Percentiles rank a stretch among this genome's conserved stretches.
phyloP scores from a whole-genome alignment of 2,329 filamentous ascomycete genomes.

The Ophiostoma montium region DNA sequence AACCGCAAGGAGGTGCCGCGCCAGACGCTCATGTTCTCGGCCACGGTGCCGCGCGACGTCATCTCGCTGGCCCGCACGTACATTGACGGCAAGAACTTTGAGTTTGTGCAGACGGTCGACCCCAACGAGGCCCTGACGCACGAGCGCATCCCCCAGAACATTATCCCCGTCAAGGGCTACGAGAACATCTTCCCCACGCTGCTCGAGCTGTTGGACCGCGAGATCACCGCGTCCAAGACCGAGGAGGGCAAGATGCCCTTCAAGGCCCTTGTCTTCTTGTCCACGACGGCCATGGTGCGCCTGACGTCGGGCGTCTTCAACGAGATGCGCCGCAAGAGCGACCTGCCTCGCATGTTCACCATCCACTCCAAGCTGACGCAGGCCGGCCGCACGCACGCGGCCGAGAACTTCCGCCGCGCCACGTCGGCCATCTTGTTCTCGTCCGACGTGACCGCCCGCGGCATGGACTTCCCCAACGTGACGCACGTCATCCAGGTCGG shows the following conservation, averaged over 20 bases:
- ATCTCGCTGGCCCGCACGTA: conserved; percentile 63
- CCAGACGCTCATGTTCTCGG: conserved; percentile 91
- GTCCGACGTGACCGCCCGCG: conserved; percentile 66
- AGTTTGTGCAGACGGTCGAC: conserved; percentile 79
- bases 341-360: conserved; percentile 30
- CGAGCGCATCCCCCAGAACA: conserved; percentile 65
- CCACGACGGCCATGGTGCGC: conserved; percentile 60
- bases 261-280: conserved; percentile 93
- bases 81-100: conserved; percentile 65
- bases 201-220: conserved; percentile 57
- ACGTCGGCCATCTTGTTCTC: conserved; percentile 54
- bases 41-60: conserved; percentile 77
- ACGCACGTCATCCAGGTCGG: conserved; percentile 49
- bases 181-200: conserved; percentile 66
- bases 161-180: conserved; percentile 52
- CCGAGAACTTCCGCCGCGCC: conserved; percentile 57
- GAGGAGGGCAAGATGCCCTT: conserved; percentile 45
- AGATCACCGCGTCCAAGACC: conserved; percentile 27
- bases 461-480: conserved; percentile 52
- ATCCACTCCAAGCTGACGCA: conserved; percentile 77
- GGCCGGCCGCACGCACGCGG: conserved; percentile 48
- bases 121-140: conserved; percentile 77
- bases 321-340: conserved; percentile 26
- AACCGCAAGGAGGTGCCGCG: conserved; percentile 47
- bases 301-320: conserved; percentile 46